These are phyloP conservation scores for Incumbomyces delicatus DNA, from an alignment of 2,329 filamentous ascomycete species.

Conservation along the genomic window DNA sequence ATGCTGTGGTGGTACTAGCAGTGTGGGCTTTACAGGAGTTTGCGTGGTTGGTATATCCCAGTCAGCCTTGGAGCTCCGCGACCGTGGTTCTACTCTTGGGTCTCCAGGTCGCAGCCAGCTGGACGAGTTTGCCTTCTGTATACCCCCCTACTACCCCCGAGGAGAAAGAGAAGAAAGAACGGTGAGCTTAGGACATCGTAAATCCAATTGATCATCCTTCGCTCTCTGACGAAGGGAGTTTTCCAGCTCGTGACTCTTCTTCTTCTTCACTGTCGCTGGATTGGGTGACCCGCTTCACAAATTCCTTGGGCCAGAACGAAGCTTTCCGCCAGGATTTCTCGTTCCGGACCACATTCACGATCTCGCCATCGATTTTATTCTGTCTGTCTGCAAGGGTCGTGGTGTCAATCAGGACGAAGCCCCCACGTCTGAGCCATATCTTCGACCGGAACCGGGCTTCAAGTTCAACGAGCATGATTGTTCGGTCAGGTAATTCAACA, in stretches of 20 bases:
- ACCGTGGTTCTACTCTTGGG: conserved; percentile 63
- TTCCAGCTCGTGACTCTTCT: conserved; percentile 69
- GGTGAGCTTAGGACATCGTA: too few relatives aligned
- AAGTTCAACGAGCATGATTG: conserved; percentile 66
- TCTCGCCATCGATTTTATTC: conserved; percentile 76
- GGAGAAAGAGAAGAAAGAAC: conserved; percentile 8
- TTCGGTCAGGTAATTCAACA: conserved; percentile 59
- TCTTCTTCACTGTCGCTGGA: conserved; percentile 58
- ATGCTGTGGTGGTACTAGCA: conserved; percentile 55
- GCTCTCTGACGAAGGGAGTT: conserved; percentile 73
- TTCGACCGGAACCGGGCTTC: conserved; percentile 78
- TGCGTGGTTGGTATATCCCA: conserved; percentile 94
- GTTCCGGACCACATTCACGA: conserved; percentile 83
- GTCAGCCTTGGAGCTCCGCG: conserved; percentile 54
- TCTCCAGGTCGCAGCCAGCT: conserved; percentile 43
- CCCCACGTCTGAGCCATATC: conserved; percentile 84
- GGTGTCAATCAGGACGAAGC: conserved; percentile 75
- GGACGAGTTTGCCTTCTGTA: conserved; percentile 15
- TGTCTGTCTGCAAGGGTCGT: conserved; percentile 51
- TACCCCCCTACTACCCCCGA: conserved; percentile 6
- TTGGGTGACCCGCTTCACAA: conserved; percentile 49
- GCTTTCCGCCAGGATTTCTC: conserved; percentile 88
- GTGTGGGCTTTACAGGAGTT: conserved; percentile 76
- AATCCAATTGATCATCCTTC: conserved; percentile 44
- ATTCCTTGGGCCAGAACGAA: conserved; percentile 79